Evolutionary conservation across 208 protist genomes (phyloP), one percentile per base, ranked within the genome.

Genomic region (Trichomonas gallinae): DNA sequence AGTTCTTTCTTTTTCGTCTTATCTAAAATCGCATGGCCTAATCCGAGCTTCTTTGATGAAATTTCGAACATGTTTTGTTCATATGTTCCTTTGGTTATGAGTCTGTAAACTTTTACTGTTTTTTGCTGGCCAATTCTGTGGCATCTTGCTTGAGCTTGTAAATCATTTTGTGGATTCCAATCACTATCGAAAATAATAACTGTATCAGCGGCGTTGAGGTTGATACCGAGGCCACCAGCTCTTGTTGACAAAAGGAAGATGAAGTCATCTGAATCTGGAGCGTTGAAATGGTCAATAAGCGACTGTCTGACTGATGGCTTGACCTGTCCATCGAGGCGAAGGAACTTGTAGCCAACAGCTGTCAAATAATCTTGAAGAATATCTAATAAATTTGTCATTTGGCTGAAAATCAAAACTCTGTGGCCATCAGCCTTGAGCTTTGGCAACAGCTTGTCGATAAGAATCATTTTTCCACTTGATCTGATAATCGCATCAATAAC

Each of bases 151-250:
- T 98, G 97, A 23, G 98, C 98, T 83, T 98, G 97, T 44, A 97
- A 97, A 97, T 99, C 99, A 45, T 99, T 98, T 97, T 99, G 99
- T 42, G 99, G 99, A 97, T 99, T 99, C 98, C 98, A 99, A 97
- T 99, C 98, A 26, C 88, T 96, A 96, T 98, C 98, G 87, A 98
- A 98, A n/a, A 98, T 98, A 40, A 98, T 98, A n/a, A 98, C 98
- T 17, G 98, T 98, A 88, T 98, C 98, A 13, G 98, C 98, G 0
- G 98, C 97, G 2, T 97, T 98, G 38, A 98, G 89, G 97, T 98
- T 98, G 96, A 98, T 98, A 58, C 98, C 98, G 3, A 98, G 87
- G 17, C 98, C 98, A 63, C 98, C 98, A 0, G 98, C 98, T 81
- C 98, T 93, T 21, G 98, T 98, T 51, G 97, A 98, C 8, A 98